Conservation (phyloP, 495 filamentous ascomycete genomes). For the Immersiella caudata region DNA sequence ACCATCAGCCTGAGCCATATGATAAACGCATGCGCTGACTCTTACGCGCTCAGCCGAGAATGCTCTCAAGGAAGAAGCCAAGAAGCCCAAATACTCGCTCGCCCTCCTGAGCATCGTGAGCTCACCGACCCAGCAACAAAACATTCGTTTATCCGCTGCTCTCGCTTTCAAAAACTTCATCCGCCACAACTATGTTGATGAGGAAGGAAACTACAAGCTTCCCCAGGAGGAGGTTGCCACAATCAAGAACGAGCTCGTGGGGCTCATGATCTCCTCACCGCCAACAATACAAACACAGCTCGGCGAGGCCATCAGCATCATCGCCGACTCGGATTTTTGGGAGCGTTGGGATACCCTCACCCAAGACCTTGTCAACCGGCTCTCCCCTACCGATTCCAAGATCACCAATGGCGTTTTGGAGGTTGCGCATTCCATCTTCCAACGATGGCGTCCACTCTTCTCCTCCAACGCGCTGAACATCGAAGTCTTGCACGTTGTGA, state of each 20-base stretch:
- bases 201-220: conserved; percentile 89
- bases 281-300: conserved; percentile 86
- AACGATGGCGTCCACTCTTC: conserved; percentile 91
- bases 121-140: conserved; percentile 63
- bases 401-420: conserved; percentile 92
- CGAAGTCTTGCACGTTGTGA: conserved; percentile 92
- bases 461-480: conserved; percentile 85
- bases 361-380: conserved; percentile 80
- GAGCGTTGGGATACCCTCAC: conserved; percentile 91
- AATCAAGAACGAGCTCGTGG: conserved; percentile 93
- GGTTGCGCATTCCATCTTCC: conserved; percentile 98
- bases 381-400: conserved; percentile 73
- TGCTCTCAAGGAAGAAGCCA: conserved; percentile 72
- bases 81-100: conserved; percentile 83
- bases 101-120: conserved; percentile 86
- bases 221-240: conserved; percentile 75
- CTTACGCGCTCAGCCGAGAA: conserved; percentile 67
- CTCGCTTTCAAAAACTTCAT: conserved; percentile 99
- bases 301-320: conserved; percentile 93
- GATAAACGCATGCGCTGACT: conserved; percentile 23
- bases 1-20: neutral
- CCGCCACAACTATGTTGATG: conserved; percentile 84
- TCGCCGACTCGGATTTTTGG: conserved; percentile 98
- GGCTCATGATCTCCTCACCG: conserved; percentile 92
- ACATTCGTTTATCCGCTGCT: conserved; percentile 85